Conservation (phyloP, 176 grass and related monocot genomes). For the Juncus effusus region DNA sequence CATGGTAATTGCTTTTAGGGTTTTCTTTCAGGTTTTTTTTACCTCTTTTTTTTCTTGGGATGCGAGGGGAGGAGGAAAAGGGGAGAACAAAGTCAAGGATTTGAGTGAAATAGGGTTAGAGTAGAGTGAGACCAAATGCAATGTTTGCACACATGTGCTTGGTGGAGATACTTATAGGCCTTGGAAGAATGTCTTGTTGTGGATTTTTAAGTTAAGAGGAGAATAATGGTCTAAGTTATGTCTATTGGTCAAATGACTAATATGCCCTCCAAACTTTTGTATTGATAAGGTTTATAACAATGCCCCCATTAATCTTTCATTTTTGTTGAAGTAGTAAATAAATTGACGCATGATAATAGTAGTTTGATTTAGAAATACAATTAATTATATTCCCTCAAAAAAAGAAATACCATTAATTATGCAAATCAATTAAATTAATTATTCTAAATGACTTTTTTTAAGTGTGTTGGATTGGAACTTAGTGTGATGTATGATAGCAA, state of each 20-base stretch:
- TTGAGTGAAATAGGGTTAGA: conserved; percentile 18
- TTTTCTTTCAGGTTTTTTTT: not conserved
- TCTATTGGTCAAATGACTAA: conserved; percentile 16
- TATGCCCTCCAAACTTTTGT: conserved; percentile 7
- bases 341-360: not conserved
- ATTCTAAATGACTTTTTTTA: too few species aligned
- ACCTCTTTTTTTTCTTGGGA: not conserved
- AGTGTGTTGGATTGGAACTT: too few species aligned
- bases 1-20: conserved; percentile 4
- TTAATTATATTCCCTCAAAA: not conserved
- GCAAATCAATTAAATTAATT: not conserved
- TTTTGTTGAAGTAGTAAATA: conserved; percentile 2
- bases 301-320: conserved; percentile 1
- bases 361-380: too few species aligned
- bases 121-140: conserved; percentile 19
- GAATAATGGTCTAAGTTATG: conserved; percentile 16
- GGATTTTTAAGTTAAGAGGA: conserved; percentile 12
- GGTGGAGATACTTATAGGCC: conserved; percentile 22
- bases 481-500: too few species aligned
- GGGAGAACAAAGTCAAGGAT: conserved; percentile 11
- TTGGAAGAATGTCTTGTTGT: conserved; percentile 25
- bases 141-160: conserved; percentile 13
- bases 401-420: not conserved
- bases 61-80: not conserved
- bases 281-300: not conserved